Evolutionary conservation across 129 eudicot species (phyloP).

Genomic region (Scalesia atractyloides): DNA sequence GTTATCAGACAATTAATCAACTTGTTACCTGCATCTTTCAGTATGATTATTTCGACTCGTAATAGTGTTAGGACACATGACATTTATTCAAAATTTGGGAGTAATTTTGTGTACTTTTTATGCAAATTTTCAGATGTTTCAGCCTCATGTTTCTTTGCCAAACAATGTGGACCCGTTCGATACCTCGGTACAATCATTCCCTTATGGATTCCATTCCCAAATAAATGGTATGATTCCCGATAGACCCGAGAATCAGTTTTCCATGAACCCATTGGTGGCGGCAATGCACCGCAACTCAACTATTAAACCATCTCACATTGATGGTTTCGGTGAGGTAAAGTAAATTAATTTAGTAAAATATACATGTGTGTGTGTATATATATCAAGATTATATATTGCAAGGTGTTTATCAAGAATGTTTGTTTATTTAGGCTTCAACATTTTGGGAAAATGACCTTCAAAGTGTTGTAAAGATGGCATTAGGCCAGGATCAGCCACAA

Average conservation of each 20-base stretch:
- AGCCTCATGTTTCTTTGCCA: conserved; percentile 46
- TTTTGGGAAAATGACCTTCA: conserved; percentile 83
- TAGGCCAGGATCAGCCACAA: conserved; percentile 63
- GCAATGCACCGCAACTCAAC: conserved; percentile 37
- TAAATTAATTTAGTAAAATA: not conserved
- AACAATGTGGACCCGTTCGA: conserved; percentile 46
- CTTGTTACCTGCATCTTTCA: not conserved
- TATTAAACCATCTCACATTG: conserved; percentile 44
- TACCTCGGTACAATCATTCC: conserved; percentile 43
- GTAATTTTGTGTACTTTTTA: not conserved
- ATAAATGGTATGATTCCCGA: conserved; percentile 24
- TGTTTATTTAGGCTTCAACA: conserved; percentile 49
- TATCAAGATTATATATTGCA: conserved; percentile 3
- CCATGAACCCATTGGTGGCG: conserved; percentile 41
- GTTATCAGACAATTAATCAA: not conserved
- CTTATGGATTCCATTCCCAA: conserved; percentile 40
- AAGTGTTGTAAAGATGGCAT: conserved; percentile 79
- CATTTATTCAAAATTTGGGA: not conserved
- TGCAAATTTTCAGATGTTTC: conserved; percentile 44
- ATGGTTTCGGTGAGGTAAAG: conserved; percentile 48
- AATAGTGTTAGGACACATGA: not conserved
- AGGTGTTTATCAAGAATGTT: not conserved
- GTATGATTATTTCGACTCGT: not conserved
- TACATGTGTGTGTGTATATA: no score
- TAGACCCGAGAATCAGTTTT: conserved; percentile 38